Percentiles rank a stretch among this genome's conserved stretches.
Conservation (phyloP, 1,284 basidiomycete genomes). For the Puccinia polysora region DNA sequence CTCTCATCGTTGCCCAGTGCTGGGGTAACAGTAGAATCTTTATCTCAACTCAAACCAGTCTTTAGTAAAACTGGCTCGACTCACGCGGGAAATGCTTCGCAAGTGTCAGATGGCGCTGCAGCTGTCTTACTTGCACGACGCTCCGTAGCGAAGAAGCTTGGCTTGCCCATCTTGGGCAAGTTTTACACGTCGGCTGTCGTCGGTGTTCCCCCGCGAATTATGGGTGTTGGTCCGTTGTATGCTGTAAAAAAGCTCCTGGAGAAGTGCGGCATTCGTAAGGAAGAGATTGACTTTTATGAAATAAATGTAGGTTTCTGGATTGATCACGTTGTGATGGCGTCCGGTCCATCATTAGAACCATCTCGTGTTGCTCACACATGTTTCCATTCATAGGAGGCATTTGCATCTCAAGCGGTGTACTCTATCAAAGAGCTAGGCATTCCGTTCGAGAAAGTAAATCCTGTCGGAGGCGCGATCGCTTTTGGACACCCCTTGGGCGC, state of each 20-base stretch:
- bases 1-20: constrained; percentile 56
- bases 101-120: constrained; percentile 95
- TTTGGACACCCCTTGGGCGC: constrained; percentile 54
- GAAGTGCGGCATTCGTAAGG: constrained; percentile 64
- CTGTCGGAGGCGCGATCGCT: constrained; percentile 57
- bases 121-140: constrained; percentile 85
- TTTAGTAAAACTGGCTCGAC: constrained; percentile 84
- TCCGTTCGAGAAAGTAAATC: constrained; percentile 56
- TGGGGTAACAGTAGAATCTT: constrained; percentile 79
- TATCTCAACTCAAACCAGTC: constrained; percentile 87
- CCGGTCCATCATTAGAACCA: too few species aligned
- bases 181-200: constrained; percentile 72
- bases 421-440: constrained; percentile 60
- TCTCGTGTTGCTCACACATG: too few species aligned
- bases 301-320: constrained; percentile 68
- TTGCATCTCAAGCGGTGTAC: constrained; percentile 56
- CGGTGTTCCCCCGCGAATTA: constrained; percentile 58
- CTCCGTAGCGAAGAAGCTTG: constrained; percentile 78
- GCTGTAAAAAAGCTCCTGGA: constrained; percentile 81
- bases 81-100: constrained; percentile 87
- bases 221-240: constrained; percentile 74
- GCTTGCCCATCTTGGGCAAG: constrained; percentile 87
- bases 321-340: too few species aligned
- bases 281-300: constrained; percentile 87
- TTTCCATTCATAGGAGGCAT: constrained; percentile 50